Evolutionary conservation across 176 grass and related monocot genomes (phyloP).

Genomic region (Themeda triandra): DNA sequence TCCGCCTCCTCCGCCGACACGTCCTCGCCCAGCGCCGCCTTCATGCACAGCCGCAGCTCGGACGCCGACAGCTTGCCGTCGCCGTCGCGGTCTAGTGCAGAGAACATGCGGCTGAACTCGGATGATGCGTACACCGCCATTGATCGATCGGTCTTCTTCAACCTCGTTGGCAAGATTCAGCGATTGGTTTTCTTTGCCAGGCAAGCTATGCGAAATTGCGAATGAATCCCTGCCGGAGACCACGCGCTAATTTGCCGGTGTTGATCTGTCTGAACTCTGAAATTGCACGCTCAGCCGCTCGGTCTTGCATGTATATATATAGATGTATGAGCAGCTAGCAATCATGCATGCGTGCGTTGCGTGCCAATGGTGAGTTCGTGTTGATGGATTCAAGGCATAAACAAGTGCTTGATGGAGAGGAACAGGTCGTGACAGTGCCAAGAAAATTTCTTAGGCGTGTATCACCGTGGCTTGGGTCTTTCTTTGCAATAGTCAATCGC

Average conservation of each 20-base stretch:
- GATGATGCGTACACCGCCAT: not conserved
- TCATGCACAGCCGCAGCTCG: constrained; percentile 21
- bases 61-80: constrained; percentile 19
- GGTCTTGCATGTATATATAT: not conserved
- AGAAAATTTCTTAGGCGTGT: not conserved
- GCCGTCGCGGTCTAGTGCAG: constrained; percentile 5
- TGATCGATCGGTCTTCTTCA: not conserved
- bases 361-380: not conserved
- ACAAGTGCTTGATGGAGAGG: not conserved
- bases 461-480: not conserved
- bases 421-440: constrained; percentile 1
- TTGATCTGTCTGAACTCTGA: not conserved
- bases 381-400: not conserved
- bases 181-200: not conserved
- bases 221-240: not conserved
- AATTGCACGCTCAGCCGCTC: not conserved
- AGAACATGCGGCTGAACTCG: constrained; percentile 16
- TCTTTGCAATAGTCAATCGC: not conserved
- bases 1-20: not conserved
- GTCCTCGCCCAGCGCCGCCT: constrained; percentile 22
- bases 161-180: not conserved
- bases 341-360: not conserved
- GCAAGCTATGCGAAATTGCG: not conserved
- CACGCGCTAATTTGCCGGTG: too few relatives aligned
- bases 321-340: not conserved